phyloP scores from a whole-genome alignment of 1,284 basidiomycete species.

The Gymnopus androsaceus region DNA sequence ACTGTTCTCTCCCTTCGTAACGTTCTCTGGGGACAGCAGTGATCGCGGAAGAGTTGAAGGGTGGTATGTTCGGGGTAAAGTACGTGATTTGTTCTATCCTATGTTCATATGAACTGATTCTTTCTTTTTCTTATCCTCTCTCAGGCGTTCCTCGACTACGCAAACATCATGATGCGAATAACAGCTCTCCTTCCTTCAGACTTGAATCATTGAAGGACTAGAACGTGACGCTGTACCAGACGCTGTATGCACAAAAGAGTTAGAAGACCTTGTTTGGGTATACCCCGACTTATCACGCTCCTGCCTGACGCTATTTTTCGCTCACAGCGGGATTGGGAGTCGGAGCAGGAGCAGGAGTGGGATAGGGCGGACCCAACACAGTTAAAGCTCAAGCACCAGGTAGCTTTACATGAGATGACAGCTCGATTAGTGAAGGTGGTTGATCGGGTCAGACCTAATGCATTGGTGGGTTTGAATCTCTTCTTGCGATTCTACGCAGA shows the following conservation, averaged over 20 bases:
- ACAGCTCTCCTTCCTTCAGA: slow-evolving; percentile 46
- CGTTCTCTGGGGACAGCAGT: slow-evolving; percentile 37
- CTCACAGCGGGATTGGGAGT: not conserved
- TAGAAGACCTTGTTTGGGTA: slow-evolving; percentile 61
- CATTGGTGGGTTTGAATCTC: slow-evolving; percentile 50
- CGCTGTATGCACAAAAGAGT: slow-evolving; percentile 48
- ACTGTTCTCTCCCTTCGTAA: slow-evolving; percentile 74
- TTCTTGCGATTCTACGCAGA: too few relatives aligned
- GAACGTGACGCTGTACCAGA: slow-evolving; percentile 47
- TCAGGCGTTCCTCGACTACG: slow-evolving; percentile 73
- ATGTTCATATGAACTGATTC: slow-evolving; percentile 12
- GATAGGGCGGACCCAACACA: slow-evolving; percentile 33
- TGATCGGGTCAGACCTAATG: slow-evolving; percentile 59
- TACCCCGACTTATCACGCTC: slow-evolving; percentile 69
- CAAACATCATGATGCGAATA: slow-evolving; percentile 60
- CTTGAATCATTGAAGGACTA: slow-evolving; percentile 37
- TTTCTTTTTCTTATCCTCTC: not conserved
- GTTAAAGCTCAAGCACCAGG: slow-evolving; percentile 60
- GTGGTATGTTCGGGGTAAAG: slow-evolving; percentile 83
- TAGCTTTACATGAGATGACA: slow-evolving; percentile 76
- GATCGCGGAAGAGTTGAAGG: slow-evolving; percentile 49
- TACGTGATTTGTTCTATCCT: slow-evolving; percentile 37
- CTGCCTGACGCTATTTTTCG: slow-evolving; percentile 62
- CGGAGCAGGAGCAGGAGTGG: not conserved
- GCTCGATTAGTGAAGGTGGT: slow-evolving; percentile 60